Conservation (phyloP, 345 rosid genomes). For the Geranium rotundifolium region DNA sequence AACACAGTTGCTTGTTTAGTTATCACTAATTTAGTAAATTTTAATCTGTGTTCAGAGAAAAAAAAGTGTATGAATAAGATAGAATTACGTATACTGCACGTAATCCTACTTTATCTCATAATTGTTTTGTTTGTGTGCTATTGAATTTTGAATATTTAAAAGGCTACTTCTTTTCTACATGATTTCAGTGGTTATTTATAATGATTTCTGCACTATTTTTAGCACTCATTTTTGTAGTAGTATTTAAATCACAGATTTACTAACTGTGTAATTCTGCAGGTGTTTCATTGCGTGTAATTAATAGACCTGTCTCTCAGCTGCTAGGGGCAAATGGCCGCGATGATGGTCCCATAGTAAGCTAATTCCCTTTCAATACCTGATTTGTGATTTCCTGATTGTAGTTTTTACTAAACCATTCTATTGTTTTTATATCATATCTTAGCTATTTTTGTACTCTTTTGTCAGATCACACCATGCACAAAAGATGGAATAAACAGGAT, state of each 20-base stretch:
- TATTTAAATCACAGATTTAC: too few relatives aligned
- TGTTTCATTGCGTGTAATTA: conserved; percentile 60
- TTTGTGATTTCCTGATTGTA: not conserved
- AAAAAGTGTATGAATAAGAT: too few relatives aligned
- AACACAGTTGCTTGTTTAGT: not conserved
- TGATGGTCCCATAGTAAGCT: conserved; percentile 88
- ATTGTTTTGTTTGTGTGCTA: not conserved
- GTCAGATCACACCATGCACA: conserved; percentile 56
- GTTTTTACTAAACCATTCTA: not conserved
- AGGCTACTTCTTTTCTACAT: not conserved
- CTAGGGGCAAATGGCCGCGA: conserved; percentile 95
- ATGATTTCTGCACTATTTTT: not conserved
- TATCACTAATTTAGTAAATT: not conserved
- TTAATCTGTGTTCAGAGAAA: not conserved
- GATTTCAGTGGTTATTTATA: too few relatives aligned
- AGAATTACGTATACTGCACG: not conserved
- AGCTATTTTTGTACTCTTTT: conserved; percentile 10
- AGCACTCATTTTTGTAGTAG: not conserved
- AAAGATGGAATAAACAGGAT: conserved; percentile 85
- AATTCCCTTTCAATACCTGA: conserved; percentile 4
- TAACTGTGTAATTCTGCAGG: conserved; percentile 24
- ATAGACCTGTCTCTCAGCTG: conserved; percentile 82
- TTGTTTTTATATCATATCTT: not conserved
- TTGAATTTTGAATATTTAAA: too few relatives aligned
- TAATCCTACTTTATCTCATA: not conserved